Evolutionary conservation across 192 early-diverging fungal genomes (phyloP).

Genomic region (Entomortierella beljakovae): DNA sequence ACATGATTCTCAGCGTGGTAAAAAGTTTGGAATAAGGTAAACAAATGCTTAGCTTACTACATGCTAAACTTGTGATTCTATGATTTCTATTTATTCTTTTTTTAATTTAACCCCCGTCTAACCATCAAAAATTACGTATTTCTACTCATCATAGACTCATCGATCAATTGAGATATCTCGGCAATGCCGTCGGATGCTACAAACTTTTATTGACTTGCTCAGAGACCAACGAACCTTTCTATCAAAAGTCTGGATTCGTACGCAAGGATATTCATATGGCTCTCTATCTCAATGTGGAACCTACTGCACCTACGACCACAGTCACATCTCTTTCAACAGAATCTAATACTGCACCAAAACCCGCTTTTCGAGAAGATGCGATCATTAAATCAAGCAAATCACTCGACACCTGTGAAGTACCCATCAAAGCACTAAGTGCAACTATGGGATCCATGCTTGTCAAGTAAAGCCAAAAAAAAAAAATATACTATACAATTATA

Average conservation of each 20-base stretch:
- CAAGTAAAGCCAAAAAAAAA: conserved; percentile 19
- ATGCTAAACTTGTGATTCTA: not conserved
- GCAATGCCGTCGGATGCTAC: conserved; percentile 86
- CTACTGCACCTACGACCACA: conserved; percentile 14
- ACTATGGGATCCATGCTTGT: conserved; percentile 33
- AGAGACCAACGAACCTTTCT: conserved; percentile 87
- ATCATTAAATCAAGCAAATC: conserved; percentile 9
- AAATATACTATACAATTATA: too few species aligned
- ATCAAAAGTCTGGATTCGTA: conserved; percentile 89
- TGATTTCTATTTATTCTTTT: not conserved
- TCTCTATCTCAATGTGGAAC: conserved; percentile 56
- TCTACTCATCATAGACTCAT: conserved; percentile 66
- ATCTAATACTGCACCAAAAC: not conserved
- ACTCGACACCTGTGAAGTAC: conserved; percentile 3
- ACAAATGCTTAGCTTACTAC: not conserved
- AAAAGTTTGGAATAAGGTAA: conserved; percentile 70
- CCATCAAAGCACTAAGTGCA: conserved; percentile 11
- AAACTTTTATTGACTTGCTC: conserved; percentile 85
- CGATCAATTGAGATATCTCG: conserved; percentile 87
- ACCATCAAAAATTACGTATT: not conserved
- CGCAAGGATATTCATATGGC: conserved; percentile 85
- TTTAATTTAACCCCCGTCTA: not conserved
- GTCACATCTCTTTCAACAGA: not conserved
- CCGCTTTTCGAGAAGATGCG: not conserved
- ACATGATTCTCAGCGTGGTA: conserved; percentile 78